Conservation (phyloP, 2,329 filamentous ascomycete species). For the Calonectria pseudoturangicola region DNA sequence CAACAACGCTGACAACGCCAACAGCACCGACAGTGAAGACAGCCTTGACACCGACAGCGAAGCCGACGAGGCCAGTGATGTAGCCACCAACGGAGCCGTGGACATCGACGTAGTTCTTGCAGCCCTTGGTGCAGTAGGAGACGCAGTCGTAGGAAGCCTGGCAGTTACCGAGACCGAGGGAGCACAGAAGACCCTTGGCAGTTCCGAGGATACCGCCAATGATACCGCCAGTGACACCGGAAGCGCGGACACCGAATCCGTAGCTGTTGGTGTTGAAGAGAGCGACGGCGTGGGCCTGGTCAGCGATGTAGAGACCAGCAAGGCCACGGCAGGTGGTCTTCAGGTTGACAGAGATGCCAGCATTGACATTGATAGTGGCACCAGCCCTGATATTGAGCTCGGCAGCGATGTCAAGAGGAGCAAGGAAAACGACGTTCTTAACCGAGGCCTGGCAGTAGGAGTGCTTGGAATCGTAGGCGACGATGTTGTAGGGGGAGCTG, state of each 20-base stretch:
- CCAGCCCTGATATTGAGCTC: constrained; percentile 54
- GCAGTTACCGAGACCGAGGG: constrained; percentile 58
- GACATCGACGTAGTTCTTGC: constrained; percentile 62
- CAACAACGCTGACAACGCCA: constrained; percentile 58
- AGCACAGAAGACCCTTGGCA: constrained; percentile 54
- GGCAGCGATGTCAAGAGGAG: constrained; percentile 54
- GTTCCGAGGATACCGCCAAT: constrained; percentile 51
- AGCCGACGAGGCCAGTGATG: constrained; percentile 56
- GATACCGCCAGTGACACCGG: constrained; percentile 54
- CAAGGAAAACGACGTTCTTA: constrained; percentile 59
- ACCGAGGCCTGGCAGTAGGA: constrained; percentile 60
- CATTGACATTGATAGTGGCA: constrained; percentile 51
- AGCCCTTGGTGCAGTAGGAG: constrained; percentile 61
- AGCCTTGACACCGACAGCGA: constrained; percentile 58
- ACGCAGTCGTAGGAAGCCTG: constrained; percentile 59
- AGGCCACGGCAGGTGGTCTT: constrained; percentile 59
- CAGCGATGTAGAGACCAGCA: constrained; percentile 58
- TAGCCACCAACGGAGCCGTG: constrained; percentile 54
- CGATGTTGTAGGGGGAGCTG: constrained; percentile 59
- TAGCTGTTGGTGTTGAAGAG: constrained; percentile 62
- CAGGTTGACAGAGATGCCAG: constrained; percentile 55
- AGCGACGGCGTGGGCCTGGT: constrained; percentile 56
- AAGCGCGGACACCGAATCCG: constrained; percentile 54
- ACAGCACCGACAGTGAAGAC: constrained; percentile 56
- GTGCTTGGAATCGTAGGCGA: constrained; percentile 58